These are phyloP conservation scores for Cucumis cinereus DNA, from an alignment of 306 rosid species.

Conservation along the genomic window DNA sequence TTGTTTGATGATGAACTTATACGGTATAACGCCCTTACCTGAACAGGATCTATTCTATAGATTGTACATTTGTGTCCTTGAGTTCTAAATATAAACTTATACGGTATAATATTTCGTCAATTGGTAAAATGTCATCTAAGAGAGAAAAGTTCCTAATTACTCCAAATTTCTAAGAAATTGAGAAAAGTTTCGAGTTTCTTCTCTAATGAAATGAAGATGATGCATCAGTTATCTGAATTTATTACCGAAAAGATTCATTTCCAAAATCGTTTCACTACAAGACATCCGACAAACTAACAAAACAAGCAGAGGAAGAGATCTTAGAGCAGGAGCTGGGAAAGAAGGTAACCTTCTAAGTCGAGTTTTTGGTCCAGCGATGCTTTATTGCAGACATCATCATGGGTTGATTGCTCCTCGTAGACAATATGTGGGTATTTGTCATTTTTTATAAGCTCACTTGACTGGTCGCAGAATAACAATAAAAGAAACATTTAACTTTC, in stretches of 20 bases:
- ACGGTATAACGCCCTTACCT: neutral
- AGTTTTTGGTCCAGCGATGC: conserved; percentile 22
- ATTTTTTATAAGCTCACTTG: conserved; percentile 49
- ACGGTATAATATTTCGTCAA: neutral
- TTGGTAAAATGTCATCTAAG: neutral
- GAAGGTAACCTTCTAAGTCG: conserved; percentile 60
- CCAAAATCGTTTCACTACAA: neutral
- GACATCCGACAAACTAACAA: neutral
- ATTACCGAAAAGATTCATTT: neutral
- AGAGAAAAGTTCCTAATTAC: neutral
- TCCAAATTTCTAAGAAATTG: neutral
- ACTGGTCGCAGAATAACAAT: conserved; percentile 27
- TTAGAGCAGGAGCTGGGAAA: neutral
- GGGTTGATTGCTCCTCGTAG: conserved; percentile 34
- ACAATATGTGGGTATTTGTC: conserved; percentile 74
- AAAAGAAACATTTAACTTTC: neutral
- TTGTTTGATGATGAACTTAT: neutral
- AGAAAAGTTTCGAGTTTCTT: neutral
- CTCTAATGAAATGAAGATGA: neutral
- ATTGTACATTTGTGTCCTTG: too few relatives aligned
- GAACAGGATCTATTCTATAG: too few relatives aligned
- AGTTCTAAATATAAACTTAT: neutral
- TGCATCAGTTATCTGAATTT: neutral
- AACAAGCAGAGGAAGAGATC: neutral
- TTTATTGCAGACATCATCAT: conserved; percentile 13